A percentile compares a stretch with the other conserved stretches of the same genome.
Conservation (phyloP, 2,329 filamentous ascomycete species). For the Scytalidium sp. region DNA sequence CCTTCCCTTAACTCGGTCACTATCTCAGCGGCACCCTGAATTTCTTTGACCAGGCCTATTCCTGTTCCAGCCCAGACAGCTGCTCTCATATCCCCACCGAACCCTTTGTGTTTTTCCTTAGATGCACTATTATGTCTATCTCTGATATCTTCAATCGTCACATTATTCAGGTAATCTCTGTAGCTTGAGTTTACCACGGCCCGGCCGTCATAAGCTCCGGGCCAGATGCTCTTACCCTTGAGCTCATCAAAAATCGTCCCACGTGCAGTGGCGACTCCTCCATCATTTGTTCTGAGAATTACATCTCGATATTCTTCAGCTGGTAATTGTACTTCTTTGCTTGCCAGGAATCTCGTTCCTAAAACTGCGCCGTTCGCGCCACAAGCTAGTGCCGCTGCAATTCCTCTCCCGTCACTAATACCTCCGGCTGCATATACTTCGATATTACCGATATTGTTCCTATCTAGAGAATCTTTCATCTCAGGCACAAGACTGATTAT, state of each 20-base stretch:
- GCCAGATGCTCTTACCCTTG: slow-evolving; percentile 54
- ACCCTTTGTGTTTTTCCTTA: slow-evolving; percentile 42
- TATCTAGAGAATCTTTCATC: slow-evolving; percentile 16
- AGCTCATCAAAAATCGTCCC: slow-evolving; percentile 46
- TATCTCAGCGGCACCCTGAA: slow-evolving; percentile 13
- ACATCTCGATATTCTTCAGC: slow-evolving; percentile 41
- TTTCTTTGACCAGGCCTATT: slow-evolving; percentile 15
- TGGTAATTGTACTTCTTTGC: slow-evolving; percentile 39
- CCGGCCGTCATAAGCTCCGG: slow-evolving; percentile 49
- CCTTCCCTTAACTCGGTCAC: slow-evolving; percentile 10
- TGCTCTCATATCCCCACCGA: slow-evolving; percentile 33
- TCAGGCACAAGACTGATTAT: slow-evolving; percentile 27
- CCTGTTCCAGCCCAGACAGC: slow-evolving; percentile 16
- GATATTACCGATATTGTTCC: slow-evolving; percentile 9
- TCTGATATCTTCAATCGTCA: slow-evolving; percentile 32
- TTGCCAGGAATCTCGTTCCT: slow-evolving; percentile 45
- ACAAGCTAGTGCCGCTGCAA: slow-evolving; percentile 25
- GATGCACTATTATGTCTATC: slow-evolving; percentile 37
- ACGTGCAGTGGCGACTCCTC: slow-evolving; percentile 42
- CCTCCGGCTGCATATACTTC: slow-evolving; percentile 27
- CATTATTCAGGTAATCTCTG: slow-evolving; percentile 32
- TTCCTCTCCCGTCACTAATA: slow-evolving; percentile 27
- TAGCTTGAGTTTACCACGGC: slow-evolving; percentile 52
- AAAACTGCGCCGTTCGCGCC: slow-evolving; percentile 38
- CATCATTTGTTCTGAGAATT: slow-evolving; percentile 41